phyloP scores from a whole-genome alignment of 192 early-diverging fungal species.

The Coemansia sp. region DNA sequence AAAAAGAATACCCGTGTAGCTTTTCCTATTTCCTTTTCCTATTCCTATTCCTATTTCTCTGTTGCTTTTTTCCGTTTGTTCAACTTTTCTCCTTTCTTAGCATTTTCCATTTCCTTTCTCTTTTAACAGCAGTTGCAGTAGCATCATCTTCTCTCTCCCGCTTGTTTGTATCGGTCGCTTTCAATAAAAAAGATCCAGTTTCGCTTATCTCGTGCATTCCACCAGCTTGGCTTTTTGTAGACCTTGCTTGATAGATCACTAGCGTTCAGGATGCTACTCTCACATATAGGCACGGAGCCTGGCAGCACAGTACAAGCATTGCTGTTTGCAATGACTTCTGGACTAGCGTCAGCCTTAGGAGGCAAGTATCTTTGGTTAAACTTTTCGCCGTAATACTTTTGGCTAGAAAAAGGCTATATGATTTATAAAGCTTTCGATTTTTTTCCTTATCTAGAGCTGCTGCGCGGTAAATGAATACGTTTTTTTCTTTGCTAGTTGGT shows the following conservation, averaged over 20 bases:
- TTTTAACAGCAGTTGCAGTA: not conserved
- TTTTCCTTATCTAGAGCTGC: not conserved
- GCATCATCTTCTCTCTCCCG: not conserved
- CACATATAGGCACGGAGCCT: not conserved
- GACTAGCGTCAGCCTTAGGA: conserved; percentile 40
- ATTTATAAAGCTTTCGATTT: too few species aligned
- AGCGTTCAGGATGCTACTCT: not conserved
- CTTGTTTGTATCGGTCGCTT: not conserved
- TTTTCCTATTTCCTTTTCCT: not conserved
- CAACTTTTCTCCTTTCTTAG: not conserved
- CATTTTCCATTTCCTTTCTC: not conserved
- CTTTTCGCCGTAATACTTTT: not conserved
- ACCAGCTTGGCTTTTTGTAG: too few species aligned
- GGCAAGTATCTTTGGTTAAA: conserved; percentile 18
- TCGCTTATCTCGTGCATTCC: too few species aligned
- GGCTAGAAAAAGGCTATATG: not conserved
- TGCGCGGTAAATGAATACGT: not conserved
- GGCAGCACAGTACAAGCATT: conserved; percentile 35
- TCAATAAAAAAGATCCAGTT: not conserved
- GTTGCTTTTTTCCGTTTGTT: not conserved
- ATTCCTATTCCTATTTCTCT: conserved; percentile 1
- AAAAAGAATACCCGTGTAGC: not conserved
- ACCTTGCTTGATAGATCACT: too few species aligned
- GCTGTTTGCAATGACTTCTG: conserved; percentile 47
- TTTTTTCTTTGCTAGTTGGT: too few species aligned